A percentile compares a stretch with the other conserved stretches of the same genome.
phyloP scores from a whole-genome alignment of 805 yeast genomes.

The Metschnikowia drakensbergensis region DNA sequence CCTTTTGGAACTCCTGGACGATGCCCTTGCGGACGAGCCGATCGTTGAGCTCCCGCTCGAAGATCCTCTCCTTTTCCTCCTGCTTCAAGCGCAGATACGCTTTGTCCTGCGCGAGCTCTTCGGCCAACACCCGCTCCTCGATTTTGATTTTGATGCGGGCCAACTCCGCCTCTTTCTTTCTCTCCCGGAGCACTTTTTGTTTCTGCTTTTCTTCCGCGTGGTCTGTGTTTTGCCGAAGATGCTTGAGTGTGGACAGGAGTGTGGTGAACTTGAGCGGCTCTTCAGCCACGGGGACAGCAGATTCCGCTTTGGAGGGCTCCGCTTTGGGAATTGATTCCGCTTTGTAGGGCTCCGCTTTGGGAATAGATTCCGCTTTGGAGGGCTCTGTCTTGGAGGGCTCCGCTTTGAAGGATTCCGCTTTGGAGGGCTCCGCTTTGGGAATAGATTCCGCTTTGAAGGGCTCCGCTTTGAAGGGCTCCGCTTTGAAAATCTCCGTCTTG shows the following conservation, averaged over 20 bases:
- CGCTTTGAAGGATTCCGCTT: background rate
- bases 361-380: background rate
- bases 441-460: too few species aligned
- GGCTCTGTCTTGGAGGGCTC: too few species aligned
- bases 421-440: background rate
- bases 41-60: constrained; percentile 29
- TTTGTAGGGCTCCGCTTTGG: background rate
- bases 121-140: constrained; percentile 32
- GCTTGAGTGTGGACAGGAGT: constrained; percentile 16
- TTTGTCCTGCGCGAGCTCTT: constrained; percentile 27
- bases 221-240: constrained; percentile 7
- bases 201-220: background rate
- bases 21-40: constrained; percentile 27
- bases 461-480: background rate
- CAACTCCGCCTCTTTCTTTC: constrained; percentile 28
- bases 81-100: constrained; percentile 24
- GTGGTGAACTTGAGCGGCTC: background rate
- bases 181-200: constrained; percentile 18
- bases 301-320: too few species aligned
- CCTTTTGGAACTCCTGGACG: constrained; percentile 11
- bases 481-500: too few species aligned
- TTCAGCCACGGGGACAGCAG: background rate
- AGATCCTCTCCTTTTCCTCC: constrained; percentile 26
- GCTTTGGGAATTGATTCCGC: too few species aligned
- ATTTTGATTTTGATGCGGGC: constrained; percentile 27